Evolutionary conservation across 129 eudicot genomes (phyloP).

Genomic region (Tagetes patula): DNA sequence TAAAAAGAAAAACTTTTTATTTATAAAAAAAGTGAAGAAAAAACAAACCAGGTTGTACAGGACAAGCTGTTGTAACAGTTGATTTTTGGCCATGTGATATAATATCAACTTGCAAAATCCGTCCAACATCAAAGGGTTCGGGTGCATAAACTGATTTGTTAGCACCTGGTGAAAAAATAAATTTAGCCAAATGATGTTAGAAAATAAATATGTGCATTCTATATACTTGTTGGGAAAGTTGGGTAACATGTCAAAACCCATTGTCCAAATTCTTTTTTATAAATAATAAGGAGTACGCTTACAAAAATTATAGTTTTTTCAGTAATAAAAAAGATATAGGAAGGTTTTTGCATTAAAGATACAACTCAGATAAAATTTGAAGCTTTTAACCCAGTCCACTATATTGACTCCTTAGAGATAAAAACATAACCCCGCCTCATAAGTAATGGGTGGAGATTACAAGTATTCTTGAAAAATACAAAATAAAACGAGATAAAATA

Average conservation of each 20-base stretch:
- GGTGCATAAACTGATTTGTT: constrained; percentile 88
- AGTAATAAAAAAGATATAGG: neutral
- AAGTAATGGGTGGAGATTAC: neutral
- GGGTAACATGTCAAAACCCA: neutral
- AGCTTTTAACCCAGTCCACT: neutral
- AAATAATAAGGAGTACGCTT: neutral
- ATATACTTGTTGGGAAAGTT: neutral
- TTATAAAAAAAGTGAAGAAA: neutral
- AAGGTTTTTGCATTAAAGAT: neutral
- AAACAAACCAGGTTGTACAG: constrained; percentile 72
- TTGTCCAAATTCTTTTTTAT: neutral
- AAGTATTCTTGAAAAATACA: neutral
- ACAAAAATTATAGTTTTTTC: neutral
- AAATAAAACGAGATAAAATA: neutral
- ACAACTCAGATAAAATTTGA: neutral
- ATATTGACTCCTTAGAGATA: neutral
- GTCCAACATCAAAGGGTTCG: constrained; percentile 89
- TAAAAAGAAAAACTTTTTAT: neutral
- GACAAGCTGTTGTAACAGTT: constrained; percentile 63
- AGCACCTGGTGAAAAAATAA: constrained; percentile 55
- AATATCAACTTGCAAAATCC: constrained; percentile 84
- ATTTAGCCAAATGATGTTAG: constrained; percentile 14
- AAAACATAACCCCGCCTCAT: neutral
- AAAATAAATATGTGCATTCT: neutral
- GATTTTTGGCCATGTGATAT: constrained; percentile 65